Percentiles rank a stretch among this genome's conserved stretches.
These are phyloP conservation scores for Halenospora varia DNA, from an alignment of 495 filamentous ascomycete genomes.

Conservation along the genomic window DNA sequence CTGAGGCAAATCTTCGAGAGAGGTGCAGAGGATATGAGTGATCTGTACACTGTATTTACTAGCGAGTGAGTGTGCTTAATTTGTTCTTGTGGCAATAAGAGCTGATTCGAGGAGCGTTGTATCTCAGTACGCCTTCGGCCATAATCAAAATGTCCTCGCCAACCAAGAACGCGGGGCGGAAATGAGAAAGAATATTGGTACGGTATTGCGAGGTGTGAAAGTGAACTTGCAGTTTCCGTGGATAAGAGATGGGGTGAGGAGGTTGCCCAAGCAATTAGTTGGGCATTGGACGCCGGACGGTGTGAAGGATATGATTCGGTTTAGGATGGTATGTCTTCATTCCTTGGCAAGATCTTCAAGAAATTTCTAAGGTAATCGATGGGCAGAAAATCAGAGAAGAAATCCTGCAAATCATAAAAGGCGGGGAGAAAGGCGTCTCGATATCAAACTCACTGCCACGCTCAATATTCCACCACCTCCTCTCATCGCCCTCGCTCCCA, in stretches of 20 bases:
- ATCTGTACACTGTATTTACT: slow-evolving; percentile 13
- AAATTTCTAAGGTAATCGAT: not conserved
- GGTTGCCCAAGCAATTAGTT: slow-evolving; percentile 12
- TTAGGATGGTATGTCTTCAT: slow-evolving; percentile 6
- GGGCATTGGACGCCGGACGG: too few species aligned
- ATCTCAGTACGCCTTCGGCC: slow-evolving; percentile 17
- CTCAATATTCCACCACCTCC: not conserved
- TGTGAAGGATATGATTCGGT: slow-evolving; percentile 18
- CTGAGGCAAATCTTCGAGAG: not conserved
- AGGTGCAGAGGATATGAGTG: slow-evolving; percentile 10
- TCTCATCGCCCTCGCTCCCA: not conserved
- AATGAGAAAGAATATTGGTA: slow-evolving; percentile 11
- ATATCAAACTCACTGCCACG: not conserved
- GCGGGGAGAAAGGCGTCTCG: not conserved
- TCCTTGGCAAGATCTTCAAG: too few species aligned
- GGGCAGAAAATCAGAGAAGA: not conserved
- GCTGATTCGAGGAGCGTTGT: slow-evolving; percentile 9
- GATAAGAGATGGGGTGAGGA: slow-evolving; percentile 7
- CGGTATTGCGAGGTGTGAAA: slow-evolving; percentile 14
- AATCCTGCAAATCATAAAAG: slow-evolving; percentile 6
- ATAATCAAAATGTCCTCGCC: slow-evolving; percentile 6
- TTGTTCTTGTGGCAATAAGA: not conserved
- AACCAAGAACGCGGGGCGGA: slow-evolving; percentile 4
- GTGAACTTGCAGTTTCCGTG: slow-evolving; percentile 18
- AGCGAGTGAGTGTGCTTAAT: slow-evolving; percentile 15